These are phyloP conservation scores for Puya raimondii DNA, from an alignment of 176 grass and related monocot genomes.

Conservation along the genomic window DNA sequence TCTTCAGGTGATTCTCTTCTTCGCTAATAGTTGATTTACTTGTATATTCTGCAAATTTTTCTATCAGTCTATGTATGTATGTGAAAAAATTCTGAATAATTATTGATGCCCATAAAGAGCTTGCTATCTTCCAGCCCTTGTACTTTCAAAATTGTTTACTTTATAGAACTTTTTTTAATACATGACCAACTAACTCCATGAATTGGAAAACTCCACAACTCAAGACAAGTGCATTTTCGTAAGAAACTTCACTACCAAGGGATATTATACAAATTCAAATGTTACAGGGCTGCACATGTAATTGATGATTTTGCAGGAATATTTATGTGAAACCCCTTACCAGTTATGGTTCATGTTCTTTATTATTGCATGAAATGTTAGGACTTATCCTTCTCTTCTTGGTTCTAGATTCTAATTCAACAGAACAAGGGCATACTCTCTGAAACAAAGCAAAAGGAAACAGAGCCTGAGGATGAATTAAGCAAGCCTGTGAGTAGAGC, in stretches of 20 bases:
- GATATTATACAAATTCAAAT: too few relatives aligned
- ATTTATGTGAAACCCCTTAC: too few relatives aligned
- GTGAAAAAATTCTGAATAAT: background rate
- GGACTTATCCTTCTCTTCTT: slow-evolving; percentile 9
- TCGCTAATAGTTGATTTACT: background rate
- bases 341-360: background rate
- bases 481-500: slow-evolving; percentile 70
- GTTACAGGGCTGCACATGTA: too few relatives aligned
- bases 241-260: too few relatives aligned
- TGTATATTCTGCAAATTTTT: background rate
- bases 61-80: background rate
- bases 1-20: slow-evolving; percentile 46
- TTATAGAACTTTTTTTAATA: too few relatives aligned
- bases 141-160: background rate
- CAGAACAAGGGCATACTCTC: slow-evolving; percentile 70
- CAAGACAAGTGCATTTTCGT: too few relatives aligned
- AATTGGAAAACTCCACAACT: too few relatives aligned
- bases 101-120: too few relatives aligned
- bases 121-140: background rate
- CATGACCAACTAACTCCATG: too few relatives aligned
- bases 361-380: background rate
- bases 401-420: slow-evolving; percentile 68
- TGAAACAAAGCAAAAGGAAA: slow-evolving; percentile 25
- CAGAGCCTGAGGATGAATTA: slow-evolving; percentile 42
- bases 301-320: too few relatives aligned